Evolutionary conservation across 345 rosid species (phyloP), one percentile per base, ranked within the genome.

Genomic region (Lepidium didymum): DNA sequence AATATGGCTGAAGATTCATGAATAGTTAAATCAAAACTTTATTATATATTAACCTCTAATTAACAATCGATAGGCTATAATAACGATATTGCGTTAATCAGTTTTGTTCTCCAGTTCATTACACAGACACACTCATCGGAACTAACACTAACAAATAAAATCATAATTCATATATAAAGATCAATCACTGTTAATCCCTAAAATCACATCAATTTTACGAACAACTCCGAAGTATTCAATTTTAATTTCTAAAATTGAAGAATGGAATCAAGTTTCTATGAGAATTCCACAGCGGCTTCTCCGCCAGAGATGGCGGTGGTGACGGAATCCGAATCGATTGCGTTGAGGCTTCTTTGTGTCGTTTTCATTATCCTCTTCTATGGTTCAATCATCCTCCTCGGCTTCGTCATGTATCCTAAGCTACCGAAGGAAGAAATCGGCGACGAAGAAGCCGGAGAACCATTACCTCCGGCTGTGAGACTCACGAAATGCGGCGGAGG

Each of bases 371-470:
- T 68, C 7, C 23, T 68, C 3, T 62, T 75, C 59, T 68, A 75
- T 65, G 78, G 64, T 0, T 62, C 56, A 9, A 68, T 75, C 0
- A 37, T 75, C 43, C 37, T 75, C 5, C 69, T 75, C 15, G 68
- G 78, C 11, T 68, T 55, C 38, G 69, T 74, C 1, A 61, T 68
- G 74, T 74, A 67, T 4, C 78, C 78, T 16, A 74, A 68, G 64
- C 15, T 10, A 1, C 52, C 63, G 1, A 60, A 68, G 23, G 57
- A 68, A n/a, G 44, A 40, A 19, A 53, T 61, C 53, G 73, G 73
- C 29, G 78, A 74, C 6, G 78, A 67, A 11, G 78, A 67, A 61
- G 5, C 73, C 53, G 64, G 73, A 0, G 69, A 74, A 19, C 73
- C 69, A 14, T 62, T 75, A 12, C 70, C 67, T 15, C 33, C 62